Conservation (phyloP, 129 eudicot genomes). For the Tanacetum coccineum region DNA sequence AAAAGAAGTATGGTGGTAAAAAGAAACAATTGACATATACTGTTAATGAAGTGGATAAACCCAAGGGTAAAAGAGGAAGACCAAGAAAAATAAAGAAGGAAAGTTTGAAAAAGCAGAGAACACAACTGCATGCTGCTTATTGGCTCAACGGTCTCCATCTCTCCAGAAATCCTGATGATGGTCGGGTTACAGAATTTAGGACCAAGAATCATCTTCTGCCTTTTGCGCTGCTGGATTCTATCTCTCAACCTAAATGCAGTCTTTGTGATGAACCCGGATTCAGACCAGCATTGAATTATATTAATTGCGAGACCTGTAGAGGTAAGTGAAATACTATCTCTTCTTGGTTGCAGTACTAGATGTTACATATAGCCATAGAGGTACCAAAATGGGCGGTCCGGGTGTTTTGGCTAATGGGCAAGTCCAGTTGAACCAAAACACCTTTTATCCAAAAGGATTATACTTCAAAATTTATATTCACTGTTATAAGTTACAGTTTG, state of each 20-base stretch:
- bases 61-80: constrained; percentile 34
- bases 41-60: constrained; percentile 31
- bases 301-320: constrained; percentile 71
- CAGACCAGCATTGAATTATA: constrained; percentile 41
- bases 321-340: constrained; percentile 38
- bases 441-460: background rate
- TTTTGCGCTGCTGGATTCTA: constrained; percentile 28
- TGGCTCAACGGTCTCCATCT: constrained; percentile 78
- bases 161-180: constrained; percentile 67
- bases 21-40: constrained; percentile 22
- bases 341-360: constrained; percentile 7
- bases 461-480: too few relatives aligned
- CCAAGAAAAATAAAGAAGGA: constrained; percentile 33
- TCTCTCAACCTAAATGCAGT: constrained; percentile 49
- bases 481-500: too few relatives aligned
- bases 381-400: background rate
- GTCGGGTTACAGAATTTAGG: constrained; percentile 42
- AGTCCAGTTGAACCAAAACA: background rate
- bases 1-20: constrained; percentile 23
- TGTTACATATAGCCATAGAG: background rate
- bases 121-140: constrained; percentile 36
- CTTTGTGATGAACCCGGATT: constrained; percentile 62
- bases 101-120: constrained; percentile 52
- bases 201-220: constrained; percentile 40
- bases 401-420: background rate